Base-by-base conservation (phyloP, 345 rosid species). In the Eucalyptus cladocalyx region DNA sequence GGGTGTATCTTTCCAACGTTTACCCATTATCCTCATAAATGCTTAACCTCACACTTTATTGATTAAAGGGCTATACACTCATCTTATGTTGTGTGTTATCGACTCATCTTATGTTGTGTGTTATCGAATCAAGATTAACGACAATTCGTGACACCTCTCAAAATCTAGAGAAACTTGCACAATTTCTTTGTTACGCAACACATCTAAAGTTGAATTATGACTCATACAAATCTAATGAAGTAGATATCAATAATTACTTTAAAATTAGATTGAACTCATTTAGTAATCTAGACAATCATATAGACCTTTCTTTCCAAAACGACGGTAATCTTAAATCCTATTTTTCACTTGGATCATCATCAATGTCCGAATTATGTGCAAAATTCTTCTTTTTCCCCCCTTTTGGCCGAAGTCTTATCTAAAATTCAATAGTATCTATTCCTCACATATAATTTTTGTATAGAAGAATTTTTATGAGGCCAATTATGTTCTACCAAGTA, bases 161-260 rank as follows among this genome's bases (percentile, higher is more conserved):
- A 69, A n/a, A 69, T 32, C 5, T 9, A 9, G 24, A 69, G 42
- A 69, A 32, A 69, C 21, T 0, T 69, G 13, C 24, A 69, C 10
- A 69, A 69, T 69, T 69, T 34, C 3, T 3, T 2, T 0, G 5
- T n/a, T n/a, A 65, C 40, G 1, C 2, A 10, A 9, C 2, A 3
- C 7, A 69, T 34, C 7, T 34, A 69, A 18, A 34, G 7, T 69
- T 3, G 24, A 69, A 69, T 18, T 18, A 34, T 5, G 40, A 34
- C 42, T 69, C 23, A 2, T 49, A n/a, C 5, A n/a, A 67, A n/a
- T 69, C 43, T 34, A 18, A 34, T 34, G 6, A 69, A 9, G 4
- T 34, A 34, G 24, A 34, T 34, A 5, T 5, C 7, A 3, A 2
- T 69, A 34, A 6, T 18, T 69, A 34, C 21, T 34, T 69, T 17